phyloP scores from a whole-genome alignment of 495 filamentous ascomycete genomes.

The Trichocladium uniseriatum region DNA sequence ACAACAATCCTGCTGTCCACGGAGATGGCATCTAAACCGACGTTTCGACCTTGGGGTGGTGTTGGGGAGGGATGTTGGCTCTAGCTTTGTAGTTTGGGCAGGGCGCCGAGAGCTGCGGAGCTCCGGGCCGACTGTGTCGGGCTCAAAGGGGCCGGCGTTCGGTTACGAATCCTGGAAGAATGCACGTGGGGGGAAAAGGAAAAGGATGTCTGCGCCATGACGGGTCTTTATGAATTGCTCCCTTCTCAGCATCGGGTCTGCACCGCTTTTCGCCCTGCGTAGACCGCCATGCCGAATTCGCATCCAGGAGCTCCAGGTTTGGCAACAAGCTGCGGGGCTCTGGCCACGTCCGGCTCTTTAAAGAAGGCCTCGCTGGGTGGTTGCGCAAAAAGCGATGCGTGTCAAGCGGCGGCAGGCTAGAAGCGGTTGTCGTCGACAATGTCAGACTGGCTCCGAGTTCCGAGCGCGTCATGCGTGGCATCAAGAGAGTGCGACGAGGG shows the following conservation, averaged over 20 bases:
- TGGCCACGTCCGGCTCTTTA: conserved; percentile 4
- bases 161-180: neutral
- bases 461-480: conserved; percentile 12
- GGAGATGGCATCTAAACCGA: neutral
- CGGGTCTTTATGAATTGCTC: conserved; percentile 7
- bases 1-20: too few relatives aligned
- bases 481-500: neutral
- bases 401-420: conserved; percentile 6
- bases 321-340: neutral
- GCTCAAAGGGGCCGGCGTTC: neutral
- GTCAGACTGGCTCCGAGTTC: neutral
- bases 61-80: neutral
- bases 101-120: neutral
- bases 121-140: neutral
- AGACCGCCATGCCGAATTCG: conserved; percentile 10
- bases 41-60: neutral
- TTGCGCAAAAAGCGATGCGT: neutral
- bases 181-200: conserved; percentile 4
- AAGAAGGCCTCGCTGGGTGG: neutral
- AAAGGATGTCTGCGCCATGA: neutral
- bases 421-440: neutral
- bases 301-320: conserved; percentile 1
- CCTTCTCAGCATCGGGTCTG: conserved; percentile 4
- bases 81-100: neutral
- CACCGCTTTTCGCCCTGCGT: conserved; percentile 1